Percentiles rank a stretch among this genome's conserved stretches.
Evolutionary conservation across 352 stramenopile species (phyloP).

Genomic region (Phytophthora agathidicida): DNA sequence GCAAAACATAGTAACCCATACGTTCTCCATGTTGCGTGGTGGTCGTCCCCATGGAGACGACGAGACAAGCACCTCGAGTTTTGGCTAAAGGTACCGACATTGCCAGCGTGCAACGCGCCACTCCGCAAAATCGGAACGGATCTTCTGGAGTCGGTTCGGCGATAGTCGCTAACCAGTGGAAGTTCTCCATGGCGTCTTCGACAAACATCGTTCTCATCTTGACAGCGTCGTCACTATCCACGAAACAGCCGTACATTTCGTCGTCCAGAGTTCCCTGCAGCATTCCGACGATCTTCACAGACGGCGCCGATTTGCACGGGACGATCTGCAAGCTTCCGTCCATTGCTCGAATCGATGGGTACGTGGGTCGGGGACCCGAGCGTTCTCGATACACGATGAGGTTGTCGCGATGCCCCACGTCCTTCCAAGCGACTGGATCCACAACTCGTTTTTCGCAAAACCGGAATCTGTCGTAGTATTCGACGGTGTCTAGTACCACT

Average conservation of each 20-base stretch:
- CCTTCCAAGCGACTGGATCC: constrained; percentile 46
- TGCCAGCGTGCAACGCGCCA: constrained; percentile 44
- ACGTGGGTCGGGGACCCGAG: constrained; percentile 27
- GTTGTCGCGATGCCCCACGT: constrained; percentile 49
- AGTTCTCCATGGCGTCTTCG: constrained; percentile 39
- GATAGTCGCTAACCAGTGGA: constrained; percentile 46
- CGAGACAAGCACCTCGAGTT: constrained; percentile 45
- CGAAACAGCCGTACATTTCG: constrained; percentile 57
- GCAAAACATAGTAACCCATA: constrained; percentile 50
- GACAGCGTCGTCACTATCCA: constrained; percentile 48
- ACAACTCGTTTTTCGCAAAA: constrained; percentile 42
- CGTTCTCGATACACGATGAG: constrained; percentile 53
- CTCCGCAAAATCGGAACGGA: constrained; percentile 63
- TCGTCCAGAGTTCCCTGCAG: constrained; percentile 49
- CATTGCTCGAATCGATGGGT: constrained; percentile 39
- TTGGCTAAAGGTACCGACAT: constrained; percentile 38
- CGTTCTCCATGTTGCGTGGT: constrained; percentile 51
- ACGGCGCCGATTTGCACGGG: constrained; percentile 36
- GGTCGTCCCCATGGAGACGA: constrained; percentile 49
- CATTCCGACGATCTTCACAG: constrained; percentile 42
- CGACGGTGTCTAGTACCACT: constrained; percentile 46
- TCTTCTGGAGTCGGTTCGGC: constrained; percentile 47
- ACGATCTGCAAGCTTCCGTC: constrained; percentile 34
- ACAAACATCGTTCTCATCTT: constrained; percentile 38
- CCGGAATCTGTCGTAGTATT: constrained; percentile 44